Base-by-base conservation (phyloP, 2,329 filamentous ascomycete species). In the Alternaria gansuensis region DNA sequence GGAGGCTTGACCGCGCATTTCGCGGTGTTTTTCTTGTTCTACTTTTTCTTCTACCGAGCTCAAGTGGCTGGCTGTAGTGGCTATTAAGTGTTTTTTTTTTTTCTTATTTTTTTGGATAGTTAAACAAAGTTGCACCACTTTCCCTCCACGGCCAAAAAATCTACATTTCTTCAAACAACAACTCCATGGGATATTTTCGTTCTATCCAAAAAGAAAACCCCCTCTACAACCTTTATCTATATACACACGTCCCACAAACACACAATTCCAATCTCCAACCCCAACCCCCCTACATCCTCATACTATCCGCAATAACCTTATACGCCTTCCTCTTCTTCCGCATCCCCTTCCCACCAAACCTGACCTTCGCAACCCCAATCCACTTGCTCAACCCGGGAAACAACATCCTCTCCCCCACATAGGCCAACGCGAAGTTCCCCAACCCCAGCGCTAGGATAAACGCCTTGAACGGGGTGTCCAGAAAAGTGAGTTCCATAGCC, bases 241-340 rank as follows among this genome's bases (percentile, higher is more conserved):
- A 17, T 17, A 17, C 17, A 17, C 17, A 17, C 17, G 17, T 17
- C 17, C 17, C 17, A 17, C 17, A 17, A 17, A 17, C 17, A 17
- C 17, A 17, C 17, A 17, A 17, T 17, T 17, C 17, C 2, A 17
- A 17, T 17, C 17, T 17, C 17, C 17, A 17, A 17, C 1, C 17
- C 17, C 29, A 17, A 3, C 2, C 23, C 23, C 37, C 62, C 24
- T 53, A 74, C 29, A 72, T 70, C 54, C 64, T 66, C 73, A 75
- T 71, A 7, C 63, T 59, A 59, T 75, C 76, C 6, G 43, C 26
- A 51, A 97, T 88, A 21, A 92, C 69, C 80, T 98, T 98, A 75
- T 97, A 97, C 79, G 88, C 83, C 78, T 97, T 97, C 64, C 93
- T 85, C 79, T 90, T 87, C 81, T 97, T 97, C 41, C 82, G 79